These are phyloP conservation scores for Spergularia bocconei DNA, from an alignment of 148 eudicot species.

Conservation along the genomic window DNA sequence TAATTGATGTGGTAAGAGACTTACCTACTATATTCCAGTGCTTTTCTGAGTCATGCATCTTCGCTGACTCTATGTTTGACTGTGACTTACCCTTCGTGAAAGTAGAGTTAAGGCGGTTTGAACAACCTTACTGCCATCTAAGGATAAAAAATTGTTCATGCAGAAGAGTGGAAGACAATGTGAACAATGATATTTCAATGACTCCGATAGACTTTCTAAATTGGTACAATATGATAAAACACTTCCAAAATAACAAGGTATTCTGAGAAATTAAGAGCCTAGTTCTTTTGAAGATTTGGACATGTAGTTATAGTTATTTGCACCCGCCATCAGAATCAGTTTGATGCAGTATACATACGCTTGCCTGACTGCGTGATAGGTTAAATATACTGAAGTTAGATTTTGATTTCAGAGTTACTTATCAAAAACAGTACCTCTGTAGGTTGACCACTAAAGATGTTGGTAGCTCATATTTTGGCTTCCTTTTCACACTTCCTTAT, in stretches of 20 bases:
- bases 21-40: not conserved
- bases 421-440: too few relatives aligned
- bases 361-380: too few relatives aligned
- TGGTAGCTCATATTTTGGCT: not conserved
- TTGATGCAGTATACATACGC: too few relatives aligned
- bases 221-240: too few relatives aligned
- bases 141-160: not conserved
- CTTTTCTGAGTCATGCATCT: slow-evolving; percentile 13
- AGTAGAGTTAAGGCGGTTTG: not conserved
- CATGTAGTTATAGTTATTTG: too few relatives aligned
- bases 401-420: too few relatives aligned
- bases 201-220: not conserved
- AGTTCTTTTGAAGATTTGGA: too few relatives aligned
- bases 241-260: too few relatives aligned
- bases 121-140: slow-evolving; percentile 6
- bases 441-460: too few relatives aligned
- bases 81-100: not conserved
- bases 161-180: not conserved
- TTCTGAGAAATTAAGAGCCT: too few relatives aligned
- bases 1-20: slow-evolving; percentile 84
- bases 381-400: too few relatives aligned
- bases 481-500: not conserved
- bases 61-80: not conserved
- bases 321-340: too few relatives aligned
- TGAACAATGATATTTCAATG: slow-evolving; percentile 4